Conservation (phyloP, 192 early-diverging fungal genomes). For the Phlyctochytrium arcticum region DNA sequence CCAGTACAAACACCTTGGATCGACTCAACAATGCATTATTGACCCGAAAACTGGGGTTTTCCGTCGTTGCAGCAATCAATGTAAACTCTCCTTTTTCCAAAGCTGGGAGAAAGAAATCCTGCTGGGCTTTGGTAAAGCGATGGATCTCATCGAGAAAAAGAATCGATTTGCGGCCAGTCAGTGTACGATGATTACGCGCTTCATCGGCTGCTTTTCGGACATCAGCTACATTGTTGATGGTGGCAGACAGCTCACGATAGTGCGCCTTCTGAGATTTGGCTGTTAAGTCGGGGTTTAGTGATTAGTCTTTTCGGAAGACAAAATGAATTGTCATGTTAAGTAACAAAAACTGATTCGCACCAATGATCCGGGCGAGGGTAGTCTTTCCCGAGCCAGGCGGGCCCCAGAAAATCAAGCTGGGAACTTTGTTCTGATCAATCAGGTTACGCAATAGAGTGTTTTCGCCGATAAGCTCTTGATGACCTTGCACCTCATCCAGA, state of each 20-base stretch:
- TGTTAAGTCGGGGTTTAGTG: neutral
- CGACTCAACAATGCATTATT: slow-evolving; percentile 77
- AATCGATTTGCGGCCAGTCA: slow-evolving; percentile 59
- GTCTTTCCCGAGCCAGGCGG: slow-evolving; percentile 60
- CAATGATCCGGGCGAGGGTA: slow-evolving; percentile 58
- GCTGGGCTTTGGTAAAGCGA: slow-evolving; percentile 84
- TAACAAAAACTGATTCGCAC: neutral
- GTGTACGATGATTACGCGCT: slow-evolving; percentile 14
- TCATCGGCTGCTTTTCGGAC: slow-evolving; percentile 21
- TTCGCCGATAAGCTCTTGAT: slow-evolving; percentile 63
- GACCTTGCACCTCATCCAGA: slow-evolving; percentile 70
- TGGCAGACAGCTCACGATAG: slow-evolving; percentile 26
- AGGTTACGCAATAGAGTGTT: slow-evolving; percentile 59
- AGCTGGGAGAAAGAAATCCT: slow-evolving; percentile 77
- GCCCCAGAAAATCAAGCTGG: slow-evolving; percentile 81
- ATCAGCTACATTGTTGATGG: slow-evolving; percentile 29
- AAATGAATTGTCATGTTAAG: neutral
- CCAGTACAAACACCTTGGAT: slow-evolving; percentile 72
- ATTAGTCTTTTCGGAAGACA: neutral
- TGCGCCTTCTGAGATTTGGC: slow-evolving; percentile 18
- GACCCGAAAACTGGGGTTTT: slow-evolving; percentile 81
- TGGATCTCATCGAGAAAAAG: slow-evolving; percentile 86
- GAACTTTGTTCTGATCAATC: slow-evolving; percentile 62
- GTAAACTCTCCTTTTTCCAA: slow-evolving; percentile 56
- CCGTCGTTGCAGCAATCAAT: slow-evolving; percentile 62